These are phyloP conservation scores for Chytridiales sp. DNA, from an alignment of 371 early-diverging fungal genomes.

Conservation along the genomic window DNA sequence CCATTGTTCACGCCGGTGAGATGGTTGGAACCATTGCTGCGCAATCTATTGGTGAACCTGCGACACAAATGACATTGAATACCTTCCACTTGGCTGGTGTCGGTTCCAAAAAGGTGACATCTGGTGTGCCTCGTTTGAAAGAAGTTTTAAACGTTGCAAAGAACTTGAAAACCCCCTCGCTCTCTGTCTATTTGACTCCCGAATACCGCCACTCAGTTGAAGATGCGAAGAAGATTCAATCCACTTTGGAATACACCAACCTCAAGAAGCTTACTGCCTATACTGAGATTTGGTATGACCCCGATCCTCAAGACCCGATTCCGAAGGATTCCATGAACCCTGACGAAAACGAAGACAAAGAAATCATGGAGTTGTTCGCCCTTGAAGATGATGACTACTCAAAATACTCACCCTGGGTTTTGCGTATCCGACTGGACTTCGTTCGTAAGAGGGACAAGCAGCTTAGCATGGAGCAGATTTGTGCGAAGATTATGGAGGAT, in stretches of 20 bases:
- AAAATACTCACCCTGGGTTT: slow-evolving; percentile 89
- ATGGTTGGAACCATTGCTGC: slow-evolving; percentile 99
- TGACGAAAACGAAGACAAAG: slow-evolving; percentile 88
- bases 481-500: slow-evolving; percentile 63
- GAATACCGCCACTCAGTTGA: slow-evolving; percentile 71
- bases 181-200: slow-evolving; percentile 82
- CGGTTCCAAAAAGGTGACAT: slow-evolving; percentile 94
- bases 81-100: slow-evolving; percentile 99
- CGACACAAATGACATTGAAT: slow-evolving; percentile 99
- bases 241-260: slow-evolving; percentile 90
- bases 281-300: slow-evolving; percentile 98
- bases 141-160: slow-evolving; percentile 99
- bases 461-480: slow-evolving; percentile 80
- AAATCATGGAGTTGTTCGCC: slow-evolving; percentile 90
- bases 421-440: slow-evolving; percentile 90
- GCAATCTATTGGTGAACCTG: slow-evolving; percentile 99
- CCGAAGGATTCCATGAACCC: slow-evolving; percentile 55
- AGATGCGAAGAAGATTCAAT: slow-evolving; percentile 87
- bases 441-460: slow-evolving; percentile 84
- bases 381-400: slow-evolving; percentile 70
- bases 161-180: slow-evolving; percentile 95
- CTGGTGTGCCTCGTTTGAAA: slow-evolving; percentile 99
- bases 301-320: slow-evolving; percentile 62
- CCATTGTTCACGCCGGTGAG: slow-evolving; percentile 96
- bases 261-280: slow-evolving; percentile 78